Conservation (phyloP, 1,284 basidiomycete genomes). For the Malassezia psittaci region DNA sequence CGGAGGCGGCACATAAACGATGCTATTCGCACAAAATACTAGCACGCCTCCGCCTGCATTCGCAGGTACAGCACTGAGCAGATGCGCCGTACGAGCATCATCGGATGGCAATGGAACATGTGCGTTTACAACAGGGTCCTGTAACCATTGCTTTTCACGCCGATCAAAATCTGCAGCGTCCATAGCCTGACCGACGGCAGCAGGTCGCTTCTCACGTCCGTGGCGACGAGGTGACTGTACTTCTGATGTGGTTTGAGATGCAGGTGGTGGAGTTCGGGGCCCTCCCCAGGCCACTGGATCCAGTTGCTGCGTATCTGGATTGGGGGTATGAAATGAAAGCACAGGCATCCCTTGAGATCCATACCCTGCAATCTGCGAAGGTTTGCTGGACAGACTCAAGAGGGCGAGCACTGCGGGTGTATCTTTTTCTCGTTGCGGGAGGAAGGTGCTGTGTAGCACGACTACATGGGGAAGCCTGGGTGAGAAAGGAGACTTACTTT, state of each 20-base stretch:
- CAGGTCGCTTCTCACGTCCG: constrained; percentile 22
- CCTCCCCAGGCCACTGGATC: constrained; percentile 26
- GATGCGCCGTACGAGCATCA: constrained; percentile 36
- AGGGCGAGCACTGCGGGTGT: constrained; percentile 25
- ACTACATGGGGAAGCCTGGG: constrained; percentile 33
- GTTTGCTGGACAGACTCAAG: constrained; percentile 32
- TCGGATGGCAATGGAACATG: constrained; percentile 37
- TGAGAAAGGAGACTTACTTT: neutral
- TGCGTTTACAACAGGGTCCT: constrained; percentile 22
- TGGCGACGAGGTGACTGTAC: neutral
- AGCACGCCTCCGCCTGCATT: constrained; percentile 35
- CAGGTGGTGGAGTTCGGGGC: neutral
- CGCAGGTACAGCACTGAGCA: constrained; percentile 27
- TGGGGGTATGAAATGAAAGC: constrained; percentile 37
- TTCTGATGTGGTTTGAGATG: neutral
- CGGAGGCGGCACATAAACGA: constrained; percentile 34
- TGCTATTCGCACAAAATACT: constrained; percentile 33
- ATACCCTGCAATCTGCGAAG: constrained; percentile 28
- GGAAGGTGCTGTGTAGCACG: constrained; percentile 24
- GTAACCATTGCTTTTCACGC: constrained; percentile 27
- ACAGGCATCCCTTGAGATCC: constrained; percentile 38
- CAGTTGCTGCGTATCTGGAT: constrained; percentile 23
- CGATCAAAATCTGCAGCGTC: constrained; percentile 17
- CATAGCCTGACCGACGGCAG: constrained; percentile 23
- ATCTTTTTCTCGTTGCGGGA: constrained; percentile 13